These are phyloP conservation scores for Lotus japonicus DNA, from an alignment of 306 rosid species.

Conservation along the genomic window DNA sequence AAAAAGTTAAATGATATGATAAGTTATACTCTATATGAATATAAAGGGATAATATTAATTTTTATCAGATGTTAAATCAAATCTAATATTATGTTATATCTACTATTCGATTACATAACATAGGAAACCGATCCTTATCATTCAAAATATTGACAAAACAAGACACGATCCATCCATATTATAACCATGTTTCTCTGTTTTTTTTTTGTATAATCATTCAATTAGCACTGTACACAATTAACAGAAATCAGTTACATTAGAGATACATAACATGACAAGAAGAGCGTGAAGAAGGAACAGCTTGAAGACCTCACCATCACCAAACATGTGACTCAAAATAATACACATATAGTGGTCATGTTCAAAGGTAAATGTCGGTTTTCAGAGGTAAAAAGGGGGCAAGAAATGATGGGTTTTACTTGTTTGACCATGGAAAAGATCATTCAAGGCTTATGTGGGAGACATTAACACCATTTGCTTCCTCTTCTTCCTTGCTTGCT, in stretches of 20 bases:
- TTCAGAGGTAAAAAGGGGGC: background rate
- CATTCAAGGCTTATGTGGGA: slow-evolving; percentile 20
- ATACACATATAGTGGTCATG: background rate
- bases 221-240: background rate
- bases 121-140: no score
- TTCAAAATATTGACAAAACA: no score
- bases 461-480: slow-evolving; percentile 15
- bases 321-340: slow-evolving; percentile 10
- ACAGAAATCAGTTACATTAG: background rate
- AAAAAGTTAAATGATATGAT: no score
- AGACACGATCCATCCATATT: no score
- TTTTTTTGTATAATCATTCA: no score
- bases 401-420: slow-evolving; percentile 16
- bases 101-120: no score
- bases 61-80: no score
- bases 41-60: no score
- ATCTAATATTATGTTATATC: no score
- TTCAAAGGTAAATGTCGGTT: background rate
- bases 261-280: background rate
- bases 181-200: no score
- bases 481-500: background rate
- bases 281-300: background rate
- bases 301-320: slow-evolving; percentile 16
- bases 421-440: slow-evolving; percentile 34
- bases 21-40: no score